Evolutionary conservation across 1,284 basidiomycete genomes (phyloP).

Genomic region (Caloboletus firmus): DNA sequence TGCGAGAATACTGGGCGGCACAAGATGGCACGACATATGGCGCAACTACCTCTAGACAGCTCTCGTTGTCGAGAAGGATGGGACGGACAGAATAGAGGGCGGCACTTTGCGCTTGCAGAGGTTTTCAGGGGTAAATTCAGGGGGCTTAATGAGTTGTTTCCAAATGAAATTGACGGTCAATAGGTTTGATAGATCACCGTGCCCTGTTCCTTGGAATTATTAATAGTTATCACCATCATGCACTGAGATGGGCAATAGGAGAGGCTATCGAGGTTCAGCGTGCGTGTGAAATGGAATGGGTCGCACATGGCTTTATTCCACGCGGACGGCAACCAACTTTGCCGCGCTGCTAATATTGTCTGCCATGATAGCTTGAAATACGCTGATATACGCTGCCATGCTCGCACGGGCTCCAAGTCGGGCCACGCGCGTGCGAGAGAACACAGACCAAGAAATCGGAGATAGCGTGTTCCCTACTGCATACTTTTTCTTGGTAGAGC

Average conservation of each 20-base stretch:
- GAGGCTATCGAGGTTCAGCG: background rate
- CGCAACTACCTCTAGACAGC: background rate
- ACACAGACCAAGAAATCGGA: background rate
- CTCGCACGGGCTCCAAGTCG: background rate
- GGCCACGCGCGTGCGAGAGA: background rate
- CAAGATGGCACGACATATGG: background rate
- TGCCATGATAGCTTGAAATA: background rate
- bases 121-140: background rate
- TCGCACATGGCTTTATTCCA: no score
- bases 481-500: background rate
- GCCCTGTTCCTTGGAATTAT: slow-evolving; percentile 5
- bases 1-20: background rate
- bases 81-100: no score
- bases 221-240: background rate
- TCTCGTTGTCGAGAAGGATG: background rate
- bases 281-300: background rate
- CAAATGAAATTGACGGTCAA: background rate
- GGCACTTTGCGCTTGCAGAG: background rate
- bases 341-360: background rate
- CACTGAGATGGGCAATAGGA: background rate
- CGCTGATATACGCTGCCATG: background rate
- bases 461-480: background rate
- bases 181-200: no score
- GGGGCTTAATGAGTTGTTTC: background rate
- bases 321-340: background rate